These are phyloP conservation scores for Populus davidiana DNA, from an alignment of 345 rosid species.

Conservation along the genomic window DNA sequence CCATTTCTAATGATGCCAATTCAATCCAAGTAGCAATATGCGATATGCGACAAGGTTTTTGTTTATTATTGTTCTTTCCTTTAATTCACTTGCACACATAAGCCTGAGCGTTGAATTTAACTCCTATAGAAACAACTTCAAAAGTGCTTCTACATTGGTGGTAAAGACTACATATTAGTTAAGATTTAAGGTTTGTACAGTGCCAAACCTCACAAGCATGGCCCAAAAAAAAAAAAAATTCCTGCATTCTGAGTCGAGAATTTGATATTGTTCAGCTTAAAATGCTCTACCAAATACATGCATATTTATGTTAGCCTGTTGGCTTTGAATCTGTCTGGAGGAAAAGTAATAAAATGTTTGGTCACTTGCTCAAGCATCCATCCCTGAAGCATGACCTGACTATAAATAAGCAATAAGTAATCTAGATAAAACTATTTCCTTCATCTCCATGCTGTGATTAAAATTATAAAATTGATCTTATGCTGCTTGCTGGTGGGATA, in stretches of 20 bases:
- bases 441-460: not conserved
- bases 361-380: not conserved
- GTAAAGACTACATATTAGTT: not conserved
- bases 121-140: not conserved
- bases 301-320: not conserved
- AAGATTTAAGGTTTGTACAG: no score
- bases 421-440: not conserved
- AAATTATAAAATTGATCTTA: not conserved
- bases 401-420: not conserved
- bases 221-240: not conserved
- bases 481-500: slow-evolving; percentile 52
- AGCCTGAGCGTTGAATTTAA: not conserved
- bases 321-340: not conserved
- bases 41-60: slow-evolving; percentile 59
- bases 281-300: not conserved
- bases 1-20: slow-evolving; percentile 61
- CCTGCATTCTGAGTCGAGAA: no score
- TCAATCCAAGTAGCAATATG: slow-evolving; percentile 63
- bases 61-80: not conserved
- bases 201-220: not conserved
- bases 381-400: not conserved
- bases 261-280: not conserved
- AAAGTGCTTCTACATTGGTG: not conserved
- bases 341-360: not conserved
- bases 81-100: not conserved